These are phyloP conservation scores for Penicillium brasilianum DNA, from an alignment of 2,329 filamentous ascomycete genomes.

Conservation along the genomic window DNA sequence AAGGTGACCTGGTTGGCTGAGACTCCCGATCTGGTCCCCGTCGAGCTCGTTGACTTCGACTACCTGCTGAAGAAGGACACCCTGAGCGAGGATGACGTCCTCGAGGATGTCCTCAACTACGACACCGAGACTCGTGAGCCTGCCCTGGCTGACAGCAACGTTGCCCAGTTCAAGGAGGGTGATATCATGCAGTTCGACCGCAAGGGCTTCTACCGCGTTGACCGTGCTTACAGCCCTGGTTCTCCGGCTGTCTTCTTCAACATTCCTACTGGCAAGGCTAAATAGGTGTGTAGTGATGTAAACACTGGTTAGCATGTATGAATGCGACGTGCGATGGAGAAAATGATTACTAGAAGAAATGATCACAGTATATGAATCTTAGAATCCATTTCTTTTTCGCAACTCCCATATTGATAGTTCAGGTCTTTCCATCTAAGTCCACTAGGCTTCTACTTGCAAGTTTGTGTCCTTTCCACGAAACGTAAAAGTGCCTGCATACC, in stretches of 20 bases:
- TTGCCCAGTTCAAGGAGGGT: slow-evolving; percentile 76
- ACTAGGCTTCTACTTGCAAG: no score
- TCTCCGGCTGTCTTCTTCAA: slow-evolving; percentile 69
- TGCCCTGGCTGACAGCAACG: slow-evolving; percentile 80
- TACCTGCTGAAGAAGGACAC: slow-evolving; percentile 96
- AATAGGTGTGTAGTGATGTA: slow-evolving; percentile 30
- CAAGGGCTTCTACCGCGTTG: slow-evolving; percentile 88
- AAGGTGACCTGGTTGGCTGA: slow-evolving; percentile 94
- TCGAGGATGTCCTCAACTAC: slow-evolving; percentile 82
- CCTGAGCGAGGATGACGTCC: slow-evolving; percentile 81
- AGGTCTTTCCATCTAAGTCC: neutral
- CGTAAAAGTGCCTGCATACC: no score
- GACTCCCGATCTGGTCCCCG: slow-evolving; percentile 75
- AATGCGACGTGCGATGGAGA: neutral
- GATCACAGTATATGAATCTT: neutral
- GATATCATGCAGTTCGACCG: slow-evolving; percentile 96
- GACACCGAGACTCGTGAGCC: slow-evolving; percentile 75
- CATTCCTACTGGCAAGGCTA: slow-evolving; percentile 69
- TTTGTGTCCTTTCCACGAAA: no score
- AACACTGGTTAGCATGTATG: neutral
- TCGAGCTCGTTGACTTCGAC: slow-evolving; percentile 93
- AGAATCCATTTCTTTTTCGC: neutral
- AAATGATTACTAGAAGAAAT: neutral
- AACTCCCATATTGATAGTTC: neutral
- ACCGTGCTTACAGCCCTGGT: slow-evolving; percentile 65